These are phyloP conservation scores for Guyanaporus albipodus DNA, from an alignment of 768 basidiomycete species.

Conservation along the genomic window DNA sequence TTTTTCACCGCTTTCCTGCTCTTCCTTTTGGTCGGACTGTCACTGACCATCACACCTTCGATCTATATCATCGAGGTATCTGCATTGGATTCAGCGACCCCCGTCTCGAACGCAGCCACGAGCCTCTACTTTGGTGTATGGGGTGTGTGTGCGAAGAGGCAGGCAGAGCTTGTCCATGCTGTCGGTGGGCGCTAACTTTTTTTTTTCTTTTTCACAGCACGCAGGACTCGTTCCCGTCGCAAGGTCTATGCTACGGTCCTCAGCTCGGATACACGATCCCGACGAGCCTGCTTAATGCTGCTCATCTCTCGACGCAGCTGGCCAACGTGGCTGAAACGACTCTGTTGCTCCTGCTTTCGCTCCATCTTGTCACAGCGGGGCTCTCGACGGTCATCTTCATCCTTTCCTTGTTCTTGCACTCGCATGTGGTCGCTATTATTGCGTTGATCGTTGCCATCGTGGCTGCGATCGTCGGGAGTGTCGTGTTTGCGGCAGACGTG, in stretches of 20 bases:
- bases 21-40: slow-evolving; percentile 70
- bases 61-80: slow-evolving; percentile 56
- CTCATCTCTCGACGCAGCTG: slow-evolving; percentile 44
- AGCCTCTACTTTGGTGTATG: slow-evolving; percentile 74
- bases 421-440: slow-evolving; percentile 51
- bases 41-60: slow-evolving; percentile 67
- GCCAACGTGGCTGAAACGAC: slow-evolving; percentile 46
- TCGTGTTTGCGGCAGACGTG: slow-evolving; percentile 60
- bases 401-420: slow-evolving; percentile 55
- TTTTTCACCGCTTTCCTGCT: slow-evolving; percentile 66
- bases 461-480: slow-evolving; percentile 48
- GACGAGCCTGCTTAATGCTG: slow-evolving; percentile 34
- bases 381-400: slow-evolving; percentile 52
- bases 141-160: slow-evolving; percentile 73
- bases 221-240: not conserved
- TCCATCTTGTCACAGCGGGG: slow-evolving; percentile 65
- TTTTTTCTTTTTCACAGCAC: slow-evolving; percentile 1
- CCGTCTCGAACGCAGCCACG: slow-evolving; percentile 51
- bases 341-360: slow-evolving; percentile 53
- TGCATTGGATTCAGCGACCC: slow-evolving; percentile 28
- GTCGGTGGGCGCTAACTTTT: not conserved
- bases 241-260: slow-evolving; percentile 55
- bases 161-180: not conserved
- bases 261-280: slow-evolving; percentile 69
- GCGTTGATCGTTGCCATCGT: slow-evolving; percentile 56